phyloP scores from a whole-genome alignment of 2,329 filamentous ascomycete species.

The Colletotrichum truncatum region DNA sequence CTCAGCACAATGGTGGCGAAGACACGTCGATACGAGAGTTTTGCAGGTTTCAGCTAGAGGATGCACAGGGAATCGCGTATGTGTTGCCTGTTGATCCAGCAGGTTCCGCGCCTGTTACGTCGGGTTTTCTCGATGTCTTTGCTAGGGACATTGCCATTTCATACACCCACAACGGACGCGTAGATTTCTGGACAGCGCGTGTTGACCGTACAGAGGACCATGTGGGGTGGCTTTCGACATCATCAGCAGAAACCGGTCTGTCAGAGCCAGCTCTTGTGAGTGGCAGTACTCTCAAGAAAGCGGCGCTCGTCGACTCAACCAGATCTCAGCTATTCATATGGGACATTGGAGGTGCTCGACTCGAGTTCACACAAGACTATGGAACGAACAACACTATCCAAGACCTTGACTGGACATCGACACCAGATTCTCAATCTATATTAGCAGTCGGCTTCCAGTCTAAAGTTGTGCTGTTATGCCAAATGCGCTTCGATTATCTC shows the following conservation, averaged over 20 bases:
- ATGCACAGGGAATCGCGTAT: slow-evolving; percentile 66
- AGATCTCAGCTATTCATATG: slow-evolving; percentile 86
- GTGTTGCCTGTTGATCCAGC: slow-evolving; percentile 88
- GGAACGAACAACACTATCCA: slow-evolving; percentile 78
- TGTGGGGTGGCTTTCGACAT: slow-evolving; percentile 85
- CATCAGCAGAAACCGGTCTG: slow-evolving; percentile 82
- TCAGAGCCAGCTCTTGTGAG: slow-evolving; percentile 79
- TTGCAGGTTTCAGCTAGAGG: slow-evolving; percentile 74
- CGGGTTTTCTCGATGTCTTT: slow-evolving; percentile 86
- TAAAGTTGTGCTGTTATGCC: slow-evolving; percentile 81
- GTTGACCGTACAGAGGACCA: slow-evolving; percentile 67
- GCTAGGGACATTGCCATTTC: slow-evolving; percentile 87
- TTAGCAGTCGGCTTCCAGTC: slow-evolving; percentile 94
- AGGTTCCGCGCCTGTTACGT: slow-evolving; percentile 74
- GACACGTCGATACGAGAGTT: slow-evolving; percentile 67
- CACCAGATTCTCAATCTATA: slow-evolving; percentile 87
- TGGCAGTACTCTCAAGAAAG: slow-evolving; percentile 87
- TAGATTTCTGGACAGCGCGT: slow-evolving; percentile 87
- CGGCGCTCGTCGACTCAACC: slow-evolving; percentile 79
- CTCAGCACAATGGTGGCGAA: slow-evolving; percentile 42
- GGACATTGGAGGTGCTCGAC: slow-evolving; percentile 83
- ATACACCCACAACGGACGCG: slow-evolving; percentile 77
- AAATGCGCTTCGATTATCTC: slow-evolving; percentile 91
- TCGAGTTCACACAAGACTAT: slow-evolving; percentile 84
- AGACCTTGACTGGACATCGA: slow-evolving; percentile 94